A percentile compares a stretch with the other conserved stretches of the same genome.
Evolutionary conservation across 345 rosid species (phyloP).

Genomic region (Geranium rotundifolium): DNA sequence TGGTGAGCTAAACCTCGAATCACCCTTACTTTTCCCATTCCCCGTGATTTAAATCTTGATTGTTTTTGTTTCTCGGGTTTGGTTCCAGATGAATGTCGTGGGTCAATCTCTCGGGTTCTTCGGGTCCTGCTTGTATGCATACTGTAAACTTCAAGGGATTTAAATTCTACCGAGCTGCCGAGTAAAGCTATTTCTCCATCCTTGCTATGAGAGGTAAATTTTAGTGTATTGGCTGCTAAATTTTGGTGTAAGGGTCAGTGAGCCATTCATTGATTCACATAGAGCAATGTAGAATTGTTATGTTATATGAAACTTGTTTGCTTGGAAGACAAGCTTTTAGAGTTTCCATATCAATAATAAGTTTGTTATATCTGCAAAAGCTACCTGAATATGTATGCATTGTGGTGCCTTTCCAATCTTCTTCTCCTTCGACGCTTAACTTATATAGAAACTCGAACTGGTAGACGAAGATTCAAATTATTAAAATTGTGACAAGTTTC

Average conservation of each 20-base stretch:
- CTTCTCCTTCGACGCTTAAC: too few species aligned
- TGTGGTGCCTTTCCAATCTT: too few species aligned
- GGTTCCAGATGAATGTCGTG: constrained; percentile 37
- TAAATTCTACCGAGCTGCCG: constrained; percentile 10
- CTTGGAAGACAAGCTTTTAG: background rate
- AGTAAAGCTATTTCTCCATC: background rate
- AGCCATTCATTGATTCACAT: too few species aligned
- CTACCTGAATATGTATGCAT: too few species aligned
- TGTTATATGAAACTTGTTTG: background rate
- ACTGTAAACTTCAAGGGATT: constrained; percentile 33
- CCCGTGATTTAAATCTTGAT: background rate
- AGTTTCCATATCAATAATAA: too few species aligned
- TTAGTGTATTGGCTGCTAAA: background rate
- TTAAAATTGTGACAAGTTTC: too few species aligned
- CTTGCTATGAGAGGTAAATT: background rate
- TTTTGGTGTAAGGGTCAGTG: background rate
- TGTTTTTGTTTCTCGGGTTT: background rate
- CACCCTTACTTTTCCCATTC: background rate
- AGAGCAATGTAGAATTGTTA: background rate
- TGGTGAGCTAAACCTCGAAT: constrained; percentile 22
- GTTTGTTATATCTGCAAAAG: too few species aligned
- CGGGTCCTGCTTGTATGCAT: constrained; percentile 49
- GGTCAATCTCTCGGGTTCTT: constrained; percentile 48
- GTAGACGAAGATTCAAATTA: too few species aligned
- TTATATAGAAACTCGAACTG: too few species aligned